phyloP scores from a whole-genome alignment of 345 rosid genomes.

The Aegle marmelos region DNA sequence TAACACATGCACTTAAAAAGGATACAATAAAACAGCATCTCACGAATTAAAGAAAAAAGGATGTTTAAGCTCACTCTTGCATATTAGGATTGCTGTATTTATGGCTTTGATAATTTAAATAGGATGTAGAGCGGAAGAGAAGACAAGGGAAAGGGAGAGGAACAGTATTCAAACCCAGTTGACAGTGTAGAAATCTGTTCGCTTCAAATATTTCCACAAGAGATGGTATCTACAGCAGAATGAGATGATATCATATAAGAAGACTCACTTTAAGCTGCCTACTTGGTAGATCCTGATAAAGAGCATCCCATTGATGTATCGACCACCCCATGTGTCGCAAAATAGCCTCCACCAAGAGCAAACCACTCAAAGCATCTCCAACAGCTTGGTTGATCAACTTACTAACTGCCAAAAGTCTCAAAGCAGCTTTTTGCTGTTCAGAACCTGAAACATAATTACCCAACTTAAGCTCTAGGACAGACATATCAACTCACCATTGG shows the following conservation, averaged over 20 bases:
- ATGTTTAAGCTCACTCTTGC: neutral
- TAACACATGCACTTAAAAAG: neutral
- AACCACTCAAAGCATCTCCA: constrained; percentile 89
- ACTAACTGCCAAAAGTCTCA: constrained; percentile 75
- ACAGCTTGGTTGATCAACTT: constrained; percentile 90
- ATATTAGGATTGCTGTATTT: neutral
- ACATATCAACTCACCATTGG: neutral
- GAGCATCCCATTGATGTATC: constrained; percentile 64
- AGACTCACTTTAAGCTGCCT: constrained; percentile 75
- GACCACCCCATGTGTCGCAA: constrained; percentile 82
- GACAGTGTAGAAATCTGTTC: neutral
- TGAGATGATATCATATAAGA: neutral
- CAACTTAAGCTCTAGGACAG: neutral
- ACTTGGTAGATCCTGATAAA: constrained; percentile 88
- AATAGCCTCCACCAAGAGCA: constrained; percentile 90
- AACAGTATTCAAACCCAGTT: neutral
- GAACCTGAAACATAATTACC: constrained; percentile 42
- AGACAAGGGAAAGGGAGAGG: neutral
- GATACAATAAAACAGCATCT: neutral
- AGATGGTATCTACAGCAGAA: neutral
- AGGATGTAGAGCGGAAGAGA: neutral
- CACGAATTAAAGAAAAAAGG: neutral
- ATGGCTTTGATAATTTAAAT: neutral
- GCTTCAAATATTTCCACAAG: neutral
- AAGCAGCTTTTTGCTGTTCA: constrained; percentile 65